A percentile compares a stretch with the other conserved stretches of the same genome.
These are phyloP conservation scores for Jamesozyma piceae DNA, from an alignment of 805 yeast species.

Conservation along the genomic window DNA sequence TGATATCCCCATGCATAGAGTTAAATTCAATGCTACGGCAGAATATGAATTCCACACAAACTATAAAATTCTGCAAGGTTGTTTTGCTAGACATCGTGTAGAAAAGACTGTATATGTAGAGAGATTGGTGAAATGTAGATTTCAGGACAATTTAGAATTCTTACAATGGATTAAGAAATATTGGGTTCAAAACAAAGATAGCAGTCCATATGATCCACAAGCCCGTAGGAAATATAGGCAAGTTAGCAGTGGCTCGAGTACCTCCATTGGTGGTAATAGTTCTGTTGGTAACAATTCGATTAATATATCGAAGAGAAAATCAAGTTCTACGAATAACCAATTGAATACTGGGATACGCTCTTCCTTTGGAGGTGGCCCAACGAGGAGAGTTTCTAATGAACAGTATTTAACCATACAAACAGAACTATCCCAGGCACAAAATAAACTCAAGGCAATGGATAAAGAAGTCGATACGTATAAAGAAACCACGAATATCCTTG, in stretches of 20 bases:
- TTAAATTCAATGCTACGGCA: conserved; percentile 56
- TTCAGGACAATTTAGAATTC: conserved; percentile 91
- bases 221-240: conserved; percentile 41
- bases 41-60: conserved; percentile 75
- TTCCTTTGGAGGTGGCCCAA: conserved; percentile 21
- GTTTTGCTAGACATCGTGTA: conserved; percentile 63
- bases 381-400: conserved; percentile 21
- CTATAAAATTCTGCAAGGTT: conserved; percentile 76
- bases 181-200: conserved; percentile 72
- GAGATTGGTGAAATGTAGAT: conserved; percentile 69
- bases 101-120: conserved; percentile 75
- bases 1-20: conserved; percentile 73
- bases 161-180: conserved; percentile 81
- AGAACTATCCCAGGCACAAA: conserved; percentile 40
- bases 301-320: conserved; percentile 20
- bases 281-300: conserved; percentile 7
- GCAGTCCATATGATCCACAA: conserved; percentile 60
- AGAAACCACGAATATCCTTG: conserved; percentile 54
- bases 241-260: conserved; percentile 6
- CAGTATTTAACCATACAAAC: conserved; percentile 29
- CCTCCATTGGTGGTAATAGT: conserved; percentile 3
- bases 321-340: conserved; percentile 6
- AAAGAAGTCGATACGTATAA: conserved; percentile 49
- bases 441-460: conserved; percentile 28
- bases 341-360: conserved; percentile 6